phyloP scores from a whole-genome alignment of 2,329 filamentous ascomycete species.

The Graphium sp. region DNA sequence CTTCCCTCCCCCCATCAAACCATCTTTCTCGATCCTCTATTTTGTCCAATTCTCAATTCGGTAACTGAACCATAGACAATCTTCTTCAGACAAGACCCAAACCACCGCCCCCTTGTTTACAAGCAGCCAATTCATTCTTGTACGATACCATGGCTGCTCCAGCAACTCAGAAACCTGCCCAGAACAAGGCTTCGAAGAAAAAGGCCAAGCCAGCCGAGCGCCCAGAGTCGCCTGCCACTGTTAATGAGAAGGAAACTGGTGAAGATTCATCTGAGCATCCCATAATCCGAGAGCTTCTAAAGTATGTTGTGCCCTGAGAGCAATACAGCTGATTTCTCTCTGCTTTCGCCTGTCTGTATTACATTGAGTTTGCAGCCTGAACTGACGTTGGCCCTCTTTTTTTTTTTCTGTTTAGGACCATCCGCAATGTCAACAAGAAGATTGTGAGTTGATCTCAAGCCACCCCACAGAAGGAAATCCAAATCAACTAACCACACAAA shows the following conservation, averaged over 20 bases:
- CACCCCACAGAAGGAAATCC: not conserved
- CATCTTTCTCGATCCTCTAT: not conserved
- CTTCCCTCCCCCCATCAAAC: not conserved
- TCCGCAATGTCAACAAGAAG: conserved; percentile 89
- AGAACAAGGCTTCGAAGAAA: conserved; percentile 51
- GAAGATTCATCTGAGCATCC: conserved; percentile 53
- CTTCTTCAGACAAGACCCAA: too few relatives aligned
- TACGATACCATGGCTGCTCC: conserved; percentile 39
- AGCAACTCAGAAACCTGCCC: conserved; percentile 25
- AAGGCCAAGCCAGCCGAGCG: conserved; percentile 30
- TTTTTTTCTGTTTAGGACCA: conserved; percentile 44
- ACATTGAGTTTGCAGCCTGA: not conserved
- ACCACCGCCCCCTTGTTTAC: not conserved
- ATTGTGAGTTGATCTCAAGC: conserved; percentile 43
- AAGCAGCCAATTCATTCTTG: not conserved
- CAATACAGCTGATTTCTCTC: conserved; percentile 5
- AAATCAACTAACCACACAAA: not conserved
- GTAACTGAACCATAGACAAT: too few relatives aligned
- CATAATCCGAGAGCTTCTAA: conserved; percentile 78
- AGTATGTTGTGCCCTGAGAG: conserved; percentile 37
- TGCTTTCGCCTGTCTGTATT: not conserved
- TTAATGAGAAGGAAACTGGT: conserved; percentile 30
- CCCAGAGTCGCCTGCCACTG: conserved; percentile 35
- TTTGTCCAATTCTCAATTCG: too few relatives aligned
- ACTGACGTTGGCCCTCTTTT: conserved; percentile 6